Evolutionary conservation across 805 yeast genomes (phyloP), one percentile per base, ranked within the genome.

Genomic region (Sugiyamaella floridensis): DNA sequence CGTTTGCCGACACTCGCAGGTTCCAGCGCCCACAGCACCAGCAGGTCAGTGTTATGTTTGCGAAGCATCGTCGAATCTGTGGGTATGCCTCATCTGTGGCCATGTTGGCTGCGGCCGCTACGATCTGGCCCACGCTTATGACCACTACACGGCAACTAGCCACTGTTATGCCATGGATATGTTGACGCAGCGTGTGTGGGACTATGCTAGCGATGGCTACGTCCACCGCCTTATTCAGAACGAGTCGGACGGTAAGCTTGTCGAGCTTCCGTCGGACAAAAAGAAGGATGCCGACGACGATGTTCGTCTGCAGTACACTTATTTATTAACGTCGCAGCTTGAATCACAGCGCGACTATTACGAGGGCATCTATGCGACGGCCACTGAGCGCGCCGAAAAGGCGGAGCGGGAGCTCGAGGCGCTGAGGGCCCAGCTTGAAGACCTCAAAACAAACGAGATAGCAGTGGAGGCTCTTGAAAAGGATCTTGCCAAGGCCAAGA

Each of bases 131-230:
- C 97, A 89, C 71, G 95, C 96, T 0, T 80, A 88, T 49, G 80
- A 83, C 55, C 97, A 89, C 67, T 90, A 79, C 65, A 79, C 82
- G 15, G 73, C 74, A 9, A 84, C 95, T 0, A 82, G 85, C 5
- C 97, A 89, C 67, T 86, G 96, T 61, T 89, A 87, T 70, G 86
- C 96, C 0, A 89, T 89, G 96, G 96, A 89, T 63, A 72, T 87
- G 45, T 69, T 75, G 10, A 80, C 95, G 0, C 93, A 89, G 55
- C 73, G 97, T 42, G 96, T 89, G 1, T 89, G 97, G 97, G 97
- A 89, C 66, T 89, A 89, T 65, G 89, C 90, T 0, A 90, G 90
- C 1, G 97, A 89, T 64, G 82, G 81, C 58, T 89, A 89, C 66
- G 97, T 89, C 9, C 97, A 89, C 67, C 68, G 97, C 48, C 70